phyloP scores from a whole-genome alignment of 768 basidiomycete species.

The Termitomyces heimii region DNA sequence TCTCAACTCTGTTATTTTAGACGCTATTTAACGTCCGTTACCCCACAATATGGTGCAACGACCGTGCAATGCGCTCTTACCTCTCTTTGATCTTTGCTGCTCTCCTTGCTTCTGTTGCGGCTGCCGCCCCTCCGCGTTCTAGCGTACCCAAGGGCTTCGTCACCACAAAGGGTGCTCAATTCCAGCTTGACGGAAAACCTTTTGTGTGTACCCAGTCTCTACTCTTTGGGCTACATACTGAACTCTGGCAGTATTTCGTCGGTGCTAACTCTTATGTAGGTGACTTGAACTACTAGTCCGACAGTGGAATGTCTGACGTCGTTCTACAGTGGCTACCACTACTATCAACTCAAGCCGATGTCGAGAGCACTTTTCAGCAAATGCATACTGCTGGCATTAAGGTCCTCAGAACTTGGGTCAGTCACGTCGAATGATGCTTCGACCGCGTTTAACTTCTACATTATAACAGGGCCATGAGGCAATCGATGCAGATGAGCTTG shows the following conservation, averaged over 20 bases:
- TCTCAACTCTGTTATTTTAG: neutral
- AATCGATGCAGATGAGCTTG: conserved; percentile 38
- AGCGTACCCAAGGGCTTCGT: conserved; percentile 34
- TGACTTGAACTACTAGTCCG: neutral
- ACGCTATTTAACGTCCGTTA: neutral
- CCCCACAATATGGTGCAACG: neutral
- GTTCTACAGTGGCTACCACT: conserved; percentile 46
- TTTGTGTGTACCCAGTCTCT: conserved; percentile 27
- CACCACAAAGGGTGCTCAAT: conserved; percentile 33
- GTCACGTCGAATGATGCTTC: neutral
- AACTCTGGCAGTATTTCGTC: neutral
- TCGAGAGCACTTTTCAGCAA: conserved; percentile 40
- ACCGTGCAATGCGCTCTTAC: conserved; percentile 6
- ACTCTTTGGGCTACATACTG: neutral
- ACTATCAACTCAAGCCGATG: conserved; percentile 39
- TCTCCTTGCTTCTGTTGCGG: conserved; percentile 4
- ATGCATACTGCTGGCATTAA: conserved; percentile 45
- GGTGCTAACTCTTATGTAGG: neutral
- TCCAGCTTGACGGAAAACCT: conserved; percentile 43
- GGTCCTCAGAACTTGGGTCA: conserved; percentile 50
- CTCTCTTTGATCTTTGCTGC: conserved; percentile 2
- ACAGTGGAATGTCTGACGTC: neutral
- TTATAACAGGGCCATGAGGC: conserved; percentile 34
- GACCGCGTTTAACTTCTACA: neutral
- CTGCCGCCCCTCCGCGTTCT: neutral